These are phyloP conservation scores for Astragalus glycyphyllos DNA, from an alignment of 306 rosid species.

Conservation along the genomic window DNA sequence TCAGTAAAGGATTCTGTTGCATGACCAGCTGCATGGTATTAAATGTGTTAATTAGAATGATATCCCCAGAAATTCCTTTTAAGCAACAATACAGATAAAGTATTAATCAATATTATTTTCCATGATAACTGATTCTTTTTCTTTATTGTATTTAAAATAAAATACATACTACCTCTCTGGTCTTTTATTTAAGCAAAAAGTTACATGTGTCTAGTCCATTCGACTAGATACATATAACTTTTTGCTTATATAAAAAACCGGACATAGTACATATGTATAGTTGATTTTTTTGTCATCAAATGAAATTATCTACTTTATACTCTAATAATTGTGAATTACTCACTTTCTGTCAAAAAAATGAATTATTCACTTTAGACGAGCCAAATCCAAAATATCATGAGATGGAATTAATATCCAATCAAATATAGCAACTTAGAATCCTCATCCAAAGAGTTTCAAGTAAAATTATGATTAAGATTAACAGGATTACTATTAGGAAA, in stretches of 20 bases:
- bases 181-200: no score
- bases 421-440: slow-evolving; percentile 11
- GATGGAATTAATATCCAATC: background rate
- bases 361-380: background rate
- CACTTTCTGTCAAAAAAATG: no score
- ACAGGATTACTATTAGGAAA: background rate
- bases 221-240: no score
- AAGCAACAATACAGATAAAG: background rate
- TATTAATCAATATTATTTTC: slow-evolving; percentile 1
- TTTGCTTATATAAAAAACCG: no score
- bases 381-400: background rate
- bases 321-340: no score
- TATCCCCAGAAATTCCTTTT: slow-evolving; percentile 8
- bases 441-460: background rate
- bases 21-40: slow-evolving; percentile 82
- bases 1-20: slow-evolving; percentile 92
- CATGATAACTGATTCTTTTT: slow-evolving; percentile 18
- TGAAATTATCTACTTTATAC: no score
- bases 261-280: no score
- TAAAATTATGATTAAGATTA: background rate
- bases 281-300: no score
- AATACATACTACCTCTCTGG: no score
- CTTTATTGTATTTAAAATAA: background rate
- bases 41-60: slow-evolving; percentile 38
- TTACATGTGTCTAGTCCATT: no score